Conservation (phyloP, 1,139 yeast species). For the Zygosaccharomyces pseudobailii region DNA sequence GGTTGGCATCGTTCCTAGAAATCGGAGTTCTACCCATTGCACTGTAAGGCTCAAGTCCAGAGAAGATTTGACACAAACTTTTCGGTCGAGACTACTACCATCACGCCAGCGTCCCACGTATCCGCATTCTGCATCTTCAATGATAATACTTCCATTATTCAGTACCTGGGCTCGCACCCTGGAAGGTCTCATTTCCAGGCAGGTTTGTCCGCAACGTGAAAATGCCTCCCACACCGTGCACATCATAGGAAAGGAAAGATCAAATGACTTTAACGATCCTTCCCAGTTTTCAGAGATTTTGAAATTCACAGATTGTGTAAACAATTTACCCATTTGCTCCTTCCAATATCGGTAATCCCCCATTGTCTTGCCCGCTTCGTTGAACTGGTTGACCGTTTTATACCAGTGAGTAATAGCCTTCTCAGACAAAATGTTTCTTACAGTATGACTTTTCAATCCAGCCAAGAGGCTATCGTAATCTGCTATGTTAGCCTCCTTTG, state of each 20-base stretch:
- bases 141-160: conserved; percentile 59
- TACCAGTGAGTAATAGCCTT: conserved; percentile 26
- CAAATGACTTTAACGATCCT: conserved; percentile 52
- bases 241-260: conserved; percentile 58
- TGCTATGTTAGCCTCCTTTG: not conserved
- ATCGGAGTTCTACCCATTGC: conserved; percentile 62
- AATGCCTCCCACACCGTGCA: conserved; percentile 59
- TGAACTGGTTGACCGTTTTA: conserved; percentile 24
- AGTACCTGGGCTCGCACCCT: conserved; percentile 63
- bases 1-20: not conserved
- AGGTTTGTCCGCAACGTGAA: conserved; percentile 49
- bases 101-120: conserved; percentile 56
- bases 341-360: conserved; percentile 46
- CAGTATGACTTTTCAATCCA: not conserved
- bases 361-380: conserved; percentile 26
- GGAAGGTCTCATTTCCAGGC: conserved; percentile 56
- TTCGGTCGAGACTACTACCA: conserved; percentile 62
- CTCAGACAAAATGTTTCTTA: conserved; percentile 12
- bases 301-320: conserved; percentile 45
- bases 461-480: not conserved
- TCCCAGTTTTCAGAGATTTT: conserved; percentile 43
- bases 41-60: conserved; percentile 60
- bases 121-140: conserved; percentile 55
- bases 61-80: conserved; percentile 55
- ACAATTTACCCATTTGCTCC: conserved; percentile 43